Conservation (phyloP, 805 yeast species). For the Wickerhamiella alocasiicola region DNA sequence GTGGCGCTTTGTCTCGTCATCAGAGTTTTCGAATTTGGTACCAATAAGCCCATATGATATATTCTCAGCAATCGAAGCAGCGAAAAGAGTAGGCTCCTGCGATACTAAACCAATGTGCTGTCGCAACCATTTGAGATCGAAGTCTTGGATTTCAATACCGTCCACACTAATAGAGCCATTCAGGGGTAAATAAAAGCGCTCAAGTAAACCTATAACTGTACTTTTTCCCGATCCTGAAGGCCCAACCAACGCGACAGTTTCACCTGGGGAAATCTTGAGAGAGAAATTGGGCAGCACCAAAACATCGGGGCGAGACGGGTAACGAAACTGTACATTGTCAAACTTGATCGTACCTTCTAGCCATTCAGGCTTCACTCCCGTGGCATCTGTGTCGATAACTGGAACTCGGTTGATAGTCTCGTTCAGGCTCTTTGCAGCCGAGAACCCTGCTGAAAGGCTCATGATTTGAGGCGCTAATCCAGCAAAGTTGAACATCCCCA, state of each 20-base stretch:
- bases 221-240: slow-evolving; percentile 92
- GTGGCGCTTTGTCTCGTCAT: slow-evolving; percentile 27
- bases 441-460: slow-evolving; percentile 20
- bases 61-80: slow-evolving; percentile 74
- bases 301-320: slow-evolving; percentile 26
- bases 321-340: slow-evolving; percentile 21
- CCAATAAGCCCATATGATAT: slow-evolving; percentile 71
- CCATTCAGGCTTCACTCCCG: slow-evolving; percentile 17
- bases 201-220: slow-evolving; percentile 65
- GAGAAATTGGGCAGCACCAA: slow-evolving; percentile 22
- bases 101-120: slow-evolving; percentile 74
- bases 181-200: slow-evolving; percentile 71
- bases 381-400: slow-evolving; percentile 20
- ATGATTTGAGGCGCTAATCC: slow-evolving; percentile 22
- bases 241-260: slow-evolving; percentile 82
- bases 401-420: slow-evolving; percentile 26
- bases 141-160: slow-evolving; percentile 62
- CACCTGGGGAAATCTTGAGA: slow-evolving; percentile 49
- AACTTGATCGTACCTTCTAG: slow-evolving; percentile 32
- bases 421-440: slow-evolving; percentile 24
- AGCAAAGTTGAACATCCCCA: slow-evolving; percentile 25
- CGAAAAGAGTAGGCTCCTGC: slow-evolving; percentile 85
- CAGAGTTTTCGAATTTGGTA: slow-evolving; percentile 42
- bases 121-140: slow-evolving; percentile 62
- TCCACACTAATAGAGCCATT: slow-evolving; percentile 64